Evolutionary conservation across 257 asterid genomes (phyloP).

Genomic region (Nicotiana attenuata): DNA sequence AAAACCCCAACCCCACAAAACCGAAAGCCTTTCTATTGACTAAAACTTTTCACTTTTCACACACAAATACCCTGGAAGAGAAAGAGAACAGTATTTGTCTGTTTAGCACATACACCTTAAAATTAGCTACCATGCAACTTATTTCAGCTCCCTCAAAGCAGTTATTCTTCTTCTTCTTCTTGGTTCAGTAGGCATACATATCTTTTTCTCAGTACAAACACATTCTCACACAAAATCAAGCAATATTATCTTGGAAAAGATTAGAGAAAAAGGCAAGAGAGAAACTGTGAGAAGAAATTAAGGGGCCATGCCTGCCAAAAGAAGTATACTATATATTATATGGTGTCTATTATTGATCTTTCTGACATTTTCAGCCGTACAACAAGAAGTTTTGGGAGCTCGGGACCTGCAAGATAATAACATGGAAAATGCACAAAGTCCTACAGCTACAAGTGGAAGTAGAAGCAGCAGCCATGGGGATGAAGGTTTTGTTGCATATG

Average conservation of each 20-base stretch:
- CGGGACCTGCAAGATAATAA: slow-evolving; percentile 17
- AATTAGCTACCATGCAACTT: not conserved
- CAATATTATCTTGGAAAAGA: not conserved
- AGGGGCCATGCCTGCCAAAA: slow-evolving; percentile 14
- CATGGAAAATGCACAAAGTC: not conserved
- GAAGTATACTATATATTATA: not conserved
- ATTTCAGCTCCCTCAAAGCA: not conserved
- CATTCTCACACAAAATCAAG: not conserved
- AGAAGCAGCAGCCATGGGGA: not conserved
- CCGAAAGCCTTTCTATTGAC: not conserved
- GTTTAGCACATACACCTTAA: not conserved
- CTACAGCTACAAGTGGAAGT: not conserved
- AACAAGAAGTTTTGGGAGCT: slow-evolving; percentile 23
- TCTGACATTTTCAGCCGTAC: slow-evolving; percentile 12
- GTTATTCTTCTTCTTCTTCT: not conserved
- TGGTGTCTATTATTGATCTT: slow-evolving; percentile 13
- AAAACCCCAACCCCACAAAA: not conserved
- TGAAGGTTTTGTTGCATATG: slow-evolving; percentile 24
- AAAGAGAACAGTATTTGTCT: not conserved
- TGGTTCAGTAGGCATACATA: not conserved
- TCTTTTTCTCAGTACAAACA: not conserved
- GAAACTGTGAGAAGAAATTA: not conserved
- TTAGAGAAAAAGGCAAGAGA: not conserved
- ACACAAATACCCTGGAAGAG: not conserved
- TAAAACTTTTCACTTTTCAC: not conserved